phyloP scores from a whole-genome alignment of 1,284 basidiomycete species.

The Tilletiopsis washingtonensis region DNA sequence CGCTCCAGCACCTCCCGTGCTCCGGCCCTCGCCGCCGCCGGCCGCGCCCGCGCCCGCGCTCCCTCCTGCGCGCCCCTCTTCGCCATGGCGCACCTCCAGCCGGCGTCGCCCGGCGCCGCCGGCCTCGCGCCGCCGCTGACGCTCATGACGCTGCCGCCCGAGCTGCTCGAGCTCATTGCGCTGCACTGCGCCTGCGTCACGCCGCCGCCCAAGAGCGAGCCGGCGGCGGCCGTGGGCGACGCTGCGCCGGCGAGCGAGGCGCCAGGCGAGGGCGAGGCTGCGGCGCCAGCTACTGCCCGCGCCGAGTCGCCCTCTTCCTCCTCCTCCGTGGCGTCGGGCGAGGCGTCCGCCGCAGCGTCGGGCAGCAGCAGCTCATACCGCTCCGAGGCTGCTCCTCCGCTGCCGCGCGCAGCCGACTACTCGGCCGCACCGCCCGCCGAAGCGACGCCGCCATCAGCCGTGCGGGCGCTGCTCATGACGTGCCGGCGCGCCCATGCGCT shows the following conservation, averaged over 20 bases:
- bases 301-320: no score
- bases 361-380: background rate
- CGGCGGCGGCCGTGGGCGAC: no score
- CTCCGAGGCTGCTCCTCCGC: background rate
- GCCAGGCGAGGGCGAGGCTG: background rate
- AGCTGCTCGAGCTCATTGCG: conserved; percentile 33
- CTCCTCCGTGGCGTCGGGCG: no score
- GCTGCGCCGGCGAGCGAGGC: background rate
- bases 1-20: no score
- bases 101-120: no score
- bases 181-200: conserved; percentile 20
- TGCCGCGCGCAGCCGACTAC: background rate
- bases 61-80: no score
- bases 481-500: conserved; percentile 21
- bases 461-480: conserved; percentile 23
- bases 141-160: conserved; percentile 22
- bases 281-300: no score
- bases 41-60: no score
- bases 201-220: background rate
- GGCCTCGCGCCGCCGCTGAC: no score
- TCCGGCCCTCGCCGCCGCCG: no score
- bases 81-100: no score
- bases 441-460: conserved; percentile 22
- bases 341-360: no score
- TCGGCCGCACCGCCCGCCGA: background rate